Percentiles rank a stretch among this genome's conserved stretches.
Conservation (phyloP, 2,329 filamentous ascomycete species). For the Furcasterigmium sp. region DNA sequence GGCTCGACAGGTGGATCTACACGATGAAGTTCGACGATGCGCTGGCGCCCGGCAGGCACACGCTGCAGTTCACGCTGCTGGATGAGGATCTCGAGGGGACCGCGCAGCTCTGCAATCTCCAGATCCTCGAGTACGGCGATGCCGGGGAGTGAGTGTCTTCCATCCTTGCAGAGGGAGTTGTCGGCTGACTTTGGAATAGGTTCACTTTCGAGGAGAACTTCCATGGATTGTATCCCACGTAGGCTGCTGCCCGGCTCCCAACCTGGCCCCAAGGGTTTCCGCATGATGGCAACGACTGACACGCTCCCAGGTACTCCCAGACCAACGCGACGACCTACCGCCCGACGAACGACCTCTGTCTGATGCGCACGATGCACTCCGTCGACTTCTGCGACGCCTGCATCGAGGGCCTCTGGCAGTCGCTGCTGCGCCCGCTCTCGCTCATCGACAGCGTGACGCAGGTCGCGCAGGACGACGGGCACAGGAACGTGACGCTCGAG, state of each 20-base stretch:
- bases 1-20: constrained; percentile 22
- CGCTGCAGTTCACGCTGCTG: constrained; percentile 17
- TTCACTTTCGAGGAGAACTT: constrained; percentile 16
- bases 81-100: constrained; percentile 19
- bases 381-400: constrained; percentile 21
- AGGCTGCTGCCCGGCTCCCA: constrained; percentile 9
- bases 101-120: constrained; percentile 22
- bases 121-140: constrained; percentile 20
- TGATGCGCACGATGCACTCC: constrained; percentile 21
- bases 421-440: constrained; percentile 17
- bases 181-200: constrained; percentile 9
- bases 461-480: constrained; percentile 11
- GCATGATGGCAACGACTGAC: no score
- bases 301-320: constrained; percentile 15
- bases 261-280: no score
- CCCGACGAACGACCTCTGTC: constrained; percentile 21
- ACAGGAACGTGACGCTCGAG: constrained; percentile 16
- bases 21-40: constrained; percentile 18
- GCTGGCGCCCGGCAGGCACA: constrained; percentile 17
- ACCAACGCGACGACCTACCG: constrained; percentile 21
- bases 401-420: constrained; percentile 22
- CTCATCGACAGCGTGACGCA: constrained; percentile 21
- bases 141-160: constrained; percentile 14
- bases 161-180: neutral
- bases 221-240: constrained; percentile 21